Conservation (phyloP, 2,329 filamentous ascomycete genomes). For the Stemphylium lycopersici region DNA sequence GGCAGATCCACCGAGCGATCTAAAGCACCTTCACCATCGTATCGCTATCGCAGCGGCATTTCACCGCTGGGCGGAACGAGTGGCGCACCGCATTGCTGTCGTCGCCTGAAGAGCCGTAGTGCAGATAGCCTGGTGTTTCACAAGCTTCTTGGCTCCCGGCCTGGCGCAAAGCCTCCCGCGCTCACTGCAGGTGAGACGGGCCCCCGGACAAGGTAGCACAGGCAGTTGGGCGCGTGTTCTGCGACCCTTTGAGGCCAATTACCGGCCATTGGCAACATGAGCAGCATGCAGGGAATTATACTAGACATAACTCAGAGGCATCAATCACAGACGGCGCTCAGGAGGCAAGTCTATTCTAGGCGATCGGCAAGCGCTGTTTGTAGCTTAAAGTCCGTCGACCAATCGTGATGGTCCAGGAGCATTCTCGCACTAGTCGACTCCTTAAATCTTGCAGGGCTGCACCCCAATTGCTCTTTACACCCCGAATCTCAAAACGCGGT, state of each 20-base stretch:
- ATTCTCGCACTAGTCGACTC: conserved; percentile 25
- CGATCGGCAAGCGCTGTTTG: conserved; percentile 27
- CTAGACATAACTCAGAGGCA: background rate
- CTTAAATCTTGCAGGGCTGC: conserved; percentile 31
- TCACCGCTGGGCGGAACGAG: background rate
- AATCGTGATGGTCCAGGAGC: conserved; percentile 14
- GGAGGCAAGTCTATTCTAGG: conserved; percentile 6
- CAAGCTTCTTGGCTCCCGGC: conserved; percentile 11
- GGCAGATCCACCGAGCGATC: background rate
- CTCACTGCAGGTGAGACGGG: conserved; percentile 10
- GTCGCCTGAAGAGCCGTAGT: conserved; percentile 3
- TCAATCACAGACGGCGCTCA: background rate
- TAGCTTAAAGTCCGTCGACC: conserved; percentile 16
- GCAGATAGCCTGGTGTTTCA: conserved; percentile 17
- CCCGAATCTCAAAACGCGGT: conserved; percentile 32
- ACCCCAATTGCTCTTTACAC: conserved; percentile 31
- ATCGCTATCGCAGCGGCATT: conserved; percentile 11
- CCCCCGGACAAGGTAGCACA: conserved; percentile 4
- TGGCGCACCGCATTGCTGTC: conserved; percentile 3
- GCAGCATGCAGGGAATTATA: conserved; percentile 1
- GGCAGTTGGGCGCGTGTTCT: conserved; percentile 14
- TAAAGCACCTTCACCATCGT: background rate
- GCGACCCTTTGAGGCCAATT: conserved; percentile 5
- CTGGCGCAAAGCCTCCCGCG: conserved; percentile 15
- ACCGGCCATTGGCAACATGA: background rate